Conservation (phyloP, 768 basidiomycete species). For the Clavulina sp. region DNA sequence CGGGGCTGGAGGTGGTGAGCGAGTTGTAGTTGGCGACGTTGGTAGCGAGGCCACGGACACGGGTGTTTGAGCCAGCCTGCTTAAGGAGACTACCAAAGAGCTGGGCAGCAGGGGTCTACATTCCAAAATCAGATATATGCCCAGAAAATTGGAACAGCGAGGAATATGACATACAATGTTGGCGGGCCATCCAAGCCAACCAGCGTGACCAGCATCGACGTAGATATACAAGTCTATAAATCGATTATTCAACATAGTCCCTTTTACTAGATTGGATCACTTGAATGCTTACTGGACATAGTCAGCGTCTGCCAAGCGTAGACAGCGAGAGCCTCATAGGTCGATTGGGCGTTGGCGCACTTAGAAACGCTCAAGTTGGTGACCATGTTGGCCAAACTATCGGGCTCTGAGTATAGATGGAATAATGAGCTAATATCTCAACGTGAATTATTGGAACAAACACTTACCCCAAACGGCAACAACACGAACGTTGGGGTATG, state of each 20-base stretch:
- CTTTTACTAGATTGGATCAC: not conserved
- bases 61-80: constrained; percentile 34
- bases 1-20: constrained; percentile 30
- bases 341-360: constrained; percentile 34
- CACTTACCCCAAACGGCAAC: not conserved
- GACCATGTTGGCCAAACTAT: constrained; percentile 50
- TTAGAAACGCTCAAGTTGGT: constrained; percentile 45
- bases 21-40: constrained; percentile 16
- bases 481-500: constrained; percentile 9
- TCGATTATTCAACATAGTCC: not conserved
- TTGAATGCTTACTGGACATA: constrained; percentile 19
- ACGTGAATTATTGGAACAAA: not conserved
- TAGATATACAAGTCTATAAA: constrained; percentile 38
- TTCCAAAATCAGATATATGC: not conserved
- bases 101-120: constrained; percentile 31
- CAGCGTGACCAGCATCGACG: constrained; percentile 36
- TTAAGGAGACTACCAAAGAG: constrained; percentile 35
- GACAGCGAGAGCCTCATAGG: too few species aligned
- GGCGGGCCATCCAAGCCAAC: constrained; percentile 53
- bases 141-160: not conserved
- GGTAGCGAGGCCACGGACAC: constrained; percentile 41
- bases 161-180: constrained; percentile 22
- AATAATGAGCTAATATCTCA: not conserved
- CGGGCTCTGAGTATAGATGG: constrained; percentile 30
- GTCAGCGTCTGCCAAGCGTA: constrained; percentile 40